phyloP scores from a whole-genome alignment of 805 yeast genomes.

The Yamadazyma nakazawae region DNA sequence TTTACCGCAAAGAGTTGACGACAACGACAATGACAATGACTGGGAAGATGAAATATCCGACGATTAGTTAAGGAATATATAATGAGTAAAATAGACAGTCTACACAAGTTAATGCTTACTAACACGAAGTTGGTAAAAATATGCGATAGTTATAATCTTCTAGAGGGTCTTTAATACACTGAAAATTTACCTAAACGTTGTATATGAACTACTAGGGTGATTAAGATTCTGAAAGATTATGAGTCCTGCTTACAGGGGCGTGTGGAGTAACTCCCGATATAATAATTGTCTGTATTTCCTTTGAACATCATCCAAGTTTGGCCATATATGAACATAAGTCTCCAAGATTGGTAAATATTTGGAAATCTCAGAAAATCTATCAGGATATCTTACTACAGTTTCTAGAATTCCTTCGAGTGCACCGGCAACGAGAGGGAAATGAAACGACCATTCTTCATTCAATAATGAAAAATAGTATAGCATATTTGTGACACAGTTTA shows the following conservation, averaged over 20 bases:
- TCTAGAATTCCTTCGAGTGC: background rate
- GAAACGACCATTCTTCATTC: slow-evolving; percentile 3
- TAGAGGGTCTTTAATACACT: background rate
- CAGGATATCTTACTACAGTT: background rate
- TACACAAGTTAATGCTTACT: no score
- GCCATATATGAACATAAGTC: slow-evolving; percentile 1
- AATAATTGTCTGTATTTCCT: background rate
- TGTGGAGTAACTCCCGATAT: background rate
- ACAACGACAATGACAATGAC: slow-evolving; percentile 50
- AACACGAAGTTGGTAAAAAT: no score
- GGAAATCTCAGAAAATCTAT: background rate
- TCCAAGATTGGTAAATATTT: background rate
- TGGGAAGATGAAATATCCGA: slow-evolving; percentile 35
- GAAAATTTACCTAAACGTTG: background rate
- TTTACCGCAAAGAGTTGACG: slow-evolving; percentile 30
- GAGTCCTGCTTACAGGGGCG: background rate
- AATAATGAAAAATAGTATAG: background rate
- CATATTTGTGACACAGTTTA: slow-evolving; percentile 1
- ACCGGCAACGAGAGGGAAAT: background rate
- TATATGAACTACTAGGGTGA: background rate
- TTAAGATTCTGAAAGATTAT: no score
- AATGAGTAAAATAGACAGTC: background rate
- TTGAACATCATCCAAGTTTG: background rate
- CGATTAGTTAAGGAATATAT: background rate
- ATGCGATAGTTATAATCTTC: no score